Evolutionary conservation across 495 filamentous ascomycete genomes (phyloP), one percentile per base, ranked within the genome.

Genomic region (Cladorrhinum samala): DNA sequence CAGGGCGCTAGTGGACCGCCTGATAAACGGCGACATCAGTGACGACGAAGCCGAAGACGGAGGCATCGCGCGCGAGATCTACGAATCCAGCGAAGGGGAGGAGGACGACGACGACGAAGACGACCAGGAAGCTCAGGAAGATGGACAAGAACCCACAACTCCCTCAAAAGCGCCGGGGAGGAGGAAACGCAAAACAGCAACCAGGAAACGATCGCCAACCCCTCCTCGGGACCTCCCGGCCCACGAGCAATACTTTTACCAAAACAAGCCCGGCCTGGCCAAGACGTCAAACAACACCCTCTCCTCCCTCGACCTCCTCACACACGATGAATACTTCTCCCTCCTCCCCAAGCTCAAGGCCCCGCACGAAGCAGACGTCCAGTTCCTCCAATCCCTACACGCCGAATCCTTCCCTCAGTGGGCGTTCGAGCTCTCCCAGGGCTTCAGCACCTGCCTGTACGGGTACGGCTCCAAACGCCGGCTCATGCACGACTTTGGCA

Each of bases 241-340:
- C 0, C 86, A 95, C 56, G 93, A 98, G 64, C 84, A 83, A 46
- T 98, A 95, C 65, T 97, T 98, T 64, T 89, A 84, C 68, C 86
- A 96, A 59, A 96, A 96, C 66, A 83, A 87, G 30, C 83, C 88
- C 14, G 89, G 87, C 17, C 77, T 83, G 3, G 71, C 77, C 42
- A 89, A 91, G 63, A 96, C 92, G 4, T 96, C 91, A 8, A 87
- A 85, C 62, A 93, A 90, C 59, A 96, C 80, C 13, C 75, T 97
- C 7, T 77, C 86, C 2, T 85, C 88, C 38, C 72, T 92, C 19
- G 69, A 80, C 4, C 73, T 94, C 18, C 81, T 97, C 38, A 88
- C 85, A 18, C 91, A 96, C 60, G 91, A 96, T 52, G 88, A 95
- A 59, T 97, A 93, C 68, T 94, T 93, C 61, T 77, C 82, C 33